These are phyloP conservation scores for Yamadazyma tumulicola DNA, from an alignment of 805 yeast genomes.

Conservation along the genomic window DNA sequence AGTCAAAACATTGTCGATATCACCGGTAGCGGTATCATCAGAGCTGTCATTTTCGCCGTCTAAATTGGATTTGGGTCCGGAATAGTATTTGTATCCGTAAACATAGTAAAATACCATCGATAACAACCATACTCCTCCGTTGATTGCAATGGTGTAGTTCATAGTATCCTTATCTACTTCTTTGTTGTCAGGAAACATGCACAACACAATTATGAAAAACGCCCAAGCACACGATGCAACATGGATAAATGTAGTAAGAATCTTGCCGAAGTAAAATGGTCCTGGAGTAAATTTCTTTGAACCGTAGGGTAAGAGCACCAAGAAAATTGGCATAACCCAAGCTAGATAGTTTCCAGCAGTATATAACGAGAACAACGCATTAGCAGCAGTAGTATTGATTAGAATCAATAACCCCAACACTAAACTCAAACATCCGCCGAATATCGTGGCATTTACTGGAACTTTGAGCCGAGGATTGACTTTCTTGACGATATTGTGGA, in stretches of 20 bases:
- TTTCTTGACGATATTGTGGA: slow-evolving; percentile 47
- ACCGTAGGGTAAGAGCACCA: slow-evolving; percentile 49
- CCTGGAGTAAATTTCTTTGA: slow-evolving; percentile 56
- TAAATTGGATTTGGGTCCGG: slow-evolving; percentile 47
- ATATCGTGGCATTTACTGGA: slow-evolving; percentile 61
- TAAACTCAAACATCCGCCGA: slow-evolving; percentile 46
- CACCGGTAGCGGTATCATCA: neutral
- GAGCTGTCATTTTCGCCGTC: slow-evolving; percentile 9
- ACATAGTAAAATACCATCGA: slow-evolving; percentile 48
- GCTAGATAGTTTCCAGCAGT: slow-evolving; percentile 61
- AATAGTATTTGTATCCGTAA: slow-evolving; percentile 51
- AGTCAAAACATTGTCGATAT: no score
- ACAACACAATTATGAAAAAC: slow-evolving; percentile 48
- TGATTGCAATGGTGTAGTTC: slow-evolving; percentile 70
- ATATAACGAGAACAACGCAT: slow-evolving; percentile 62
- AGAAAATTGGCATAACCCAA: slow-evolving; percentile 58
- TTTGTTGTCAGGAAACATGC: slow-evolving; percentile 56
- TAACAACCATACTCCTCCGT: slow-evolving; percentile 57
- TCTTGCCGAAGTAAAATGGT: slow-evolving; percentile 57
- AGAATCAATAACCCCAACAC: slow-evolving; percentile 55
- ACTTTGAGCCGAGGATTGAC: slow-evolving; percentile 55
- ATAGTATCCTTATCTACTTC: slow-evolving; percentile 43
- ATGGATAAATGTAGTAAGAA: slow-evolving; percentile 42
- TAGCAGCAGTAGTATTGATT: slow-evolving; percentile 57
- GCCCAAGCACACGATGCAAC: slow-evolving; percentile 47